Percentiles rank a stretch among this genome's conserved stretches.
Evolutionary conservation across 129 eudicot species (phyloP).

Genomic region (Pseudognaphalium luteoalbum): DNA sequence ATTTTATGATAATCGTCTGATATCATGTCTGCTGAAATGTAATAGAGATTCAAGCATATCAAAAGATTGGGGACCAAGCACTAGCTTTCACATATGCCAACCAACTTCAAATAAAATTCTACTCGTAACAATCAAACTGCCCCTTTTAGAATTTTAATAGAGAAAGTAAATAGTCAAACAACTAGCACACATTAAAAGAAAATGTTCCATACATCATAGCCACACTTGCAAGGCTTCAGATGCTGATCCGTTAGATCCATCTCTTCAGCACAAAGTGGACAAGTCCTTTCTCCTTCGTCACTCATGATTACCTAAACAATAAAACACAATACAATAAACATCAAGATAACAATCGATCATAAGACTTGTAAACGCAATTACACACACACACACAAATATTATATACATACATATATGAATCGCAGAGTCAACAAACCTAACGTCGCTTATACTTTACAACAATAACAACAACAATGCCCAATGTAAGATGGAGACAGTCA

Average conservation of each 20-base stretch:
- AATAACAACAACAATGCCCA: too few species aligned
- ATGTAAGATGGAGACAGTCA: too few species aligned
- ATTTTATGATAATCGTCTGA: background rate
- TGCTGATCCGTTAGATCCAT: constrained; percentile 57
- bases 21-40: background rate
- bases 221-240: constrained; percentile 84
- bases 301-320: constrained; percentile 11
- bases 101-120: background rate
- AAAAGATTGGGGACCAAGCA: background rate
- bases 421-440: background rate
- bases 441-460: too few species aligned
- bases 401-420: background rate
- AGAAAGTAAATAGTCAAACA: constrained; percentile 17
- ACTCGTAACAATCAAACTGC: constrained; percentile 1
- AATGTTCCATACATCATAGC: constrained; percentile 51
- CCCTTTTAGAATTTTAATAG: background rate
- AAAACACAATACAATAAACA: background rate
- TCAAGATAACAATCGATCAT: background rate
- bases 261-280: constrained; percentile 16
- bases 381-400: background rate
- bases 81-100: background rate
- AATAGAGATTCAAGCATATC: constrained; percentile 8
- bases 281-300: constrained; percentile 8
- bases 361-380: background rate
- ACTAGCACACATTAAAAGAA: constrained; percentile 25